Conservation (phyloP, 2,329 filamentous ascomycete genomes). For the Sarocladium strictum region DNA sequence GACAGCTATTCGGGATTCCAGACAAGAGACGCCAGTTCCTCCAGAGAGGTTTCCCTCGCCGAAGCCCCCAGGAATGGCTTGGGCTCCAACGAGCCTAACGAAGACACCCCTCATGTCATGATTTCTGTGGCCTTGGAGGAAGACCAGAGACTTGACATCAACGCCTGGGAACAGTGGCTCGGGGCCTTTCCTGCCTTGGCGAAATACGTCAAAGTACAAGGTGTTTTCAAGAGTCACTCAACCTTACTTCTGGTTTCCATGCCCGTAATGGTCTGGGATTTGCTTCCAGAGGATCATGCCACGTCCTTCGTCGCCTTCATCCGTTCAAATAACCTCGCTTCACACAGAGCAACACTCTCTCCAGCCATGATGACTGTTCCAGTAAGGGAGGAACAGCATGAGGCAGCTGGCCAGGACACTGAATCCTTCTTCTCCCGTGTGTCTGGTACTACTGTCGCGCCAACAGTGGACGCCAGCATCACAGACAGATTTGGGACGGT, state of each 20-base stretch:
- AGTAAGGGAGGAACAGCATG: conserved; percentile 16
- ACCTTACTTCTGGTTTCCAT: conserved; percentile 52
- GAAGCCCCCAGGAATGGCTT: neutral
- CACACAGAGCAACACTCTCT: conserved; percentile 21
- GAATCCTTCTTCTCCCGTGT: conserved; percentile 25
- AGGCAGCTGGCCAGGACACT: conserved; percentile 16
- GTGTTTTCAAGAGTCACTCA: conserved; percentile 56
- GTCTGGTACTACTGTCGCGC: conserved; percentile 27
- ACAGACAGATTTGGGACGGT: conserved; percentile 14
- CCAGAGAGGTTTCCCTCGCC: neutral
- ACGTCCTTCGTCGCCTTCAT: conserved; percentile 55
- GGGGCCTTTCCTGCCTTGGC: conserved; percentile 49
- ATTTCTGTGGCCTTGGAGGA: conserved; percentile 54
- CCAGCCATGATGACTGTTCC: conserved; percentile 18
- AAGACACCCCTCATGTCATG: conserved; percentile 54
- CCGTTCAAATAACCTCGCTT: conserved; percentile 48
- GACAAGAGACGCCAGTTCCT: neutral
- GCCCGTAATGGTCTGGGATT: conserved; percentile 54
- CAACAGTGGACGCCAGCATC: conserved; percentile 21
- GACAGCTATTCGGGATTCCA: conserved; percentile 21
- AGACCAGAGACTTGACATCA: conserved; percentile 49
- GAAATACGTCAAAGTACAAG: conserved; percentile 55
- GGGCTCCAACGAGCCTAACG: conserved; percentile 37
- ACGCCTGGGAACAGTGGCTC: conserved; percentile 54
- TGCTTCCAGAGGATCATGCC: conserved; percentile 51